phyloP scores from a whole-genome alignment of 1,284 basidiomycete species.

The Marasmius tenuissimus region DNA sequence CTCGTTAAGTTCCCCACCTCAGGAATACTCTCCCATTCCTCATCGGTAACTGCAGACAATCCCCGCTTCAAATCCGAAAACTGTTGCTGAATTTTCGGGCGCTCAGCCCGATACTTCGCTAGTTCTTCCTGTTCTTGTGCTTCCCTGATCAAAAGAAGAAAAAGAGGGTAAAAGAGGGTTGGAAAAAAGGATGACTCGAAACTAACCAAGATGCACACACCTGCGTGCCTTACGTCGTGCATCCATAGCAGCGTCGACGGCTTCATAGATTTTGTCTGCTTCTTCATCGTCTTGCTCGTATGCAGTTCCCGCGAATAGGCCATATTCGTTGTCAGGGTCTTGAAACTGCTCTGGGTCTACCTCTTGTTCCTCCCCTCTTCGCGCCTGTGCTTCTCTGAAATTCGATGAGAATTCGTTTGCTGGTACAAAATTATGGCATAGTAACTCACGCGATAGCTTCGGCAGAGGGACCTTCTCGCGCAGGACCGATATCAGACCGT shows the following conservation, averaged over 20 bases:
- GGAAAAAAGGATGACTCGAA: conserved; percentile 21
- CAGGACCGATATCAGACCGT: conserved; percentile 97
- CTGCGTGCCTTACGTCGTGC: conserved; percentile 77
- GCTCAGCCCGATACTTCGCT: conserved; percentile 72
- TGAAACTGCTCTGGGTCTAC: conserved; percentile 89
- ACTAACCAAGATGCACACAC: conserved; percentile 57
- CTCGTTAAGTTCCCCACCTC: conserved; percentile 96
- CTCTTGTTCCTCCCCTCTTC: conserved; percentile 84
- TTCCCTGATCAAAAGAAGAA: conserved; percentile 50
- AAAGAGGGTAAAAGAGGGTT: conserved; percentile 29
- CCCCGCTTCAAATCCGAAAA: conserved; percentile 96
- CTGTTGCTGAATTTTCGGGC: conserved; percentile 89
- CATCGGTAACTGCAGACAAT: conserved; percentile 82
- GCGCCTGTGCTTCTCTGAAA: conserved; percentile 74
- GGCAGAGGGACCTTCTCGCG: conserved; percentile 89
- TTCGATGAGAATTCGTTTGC: too few species aligned
- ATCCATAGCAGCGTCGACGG: conserved; percentile 91
- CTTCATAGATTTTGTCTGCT: conserved; percentile 93
- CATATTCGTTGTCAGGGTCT: conserved; percentile 97
- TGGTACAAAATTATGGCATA: neutral
- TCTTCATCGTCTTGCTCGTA: conserved; percentile 99
- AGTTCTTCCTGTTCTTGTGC: conserved; percentile 74
- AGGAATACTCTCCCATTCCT: conserved; percentile 93
- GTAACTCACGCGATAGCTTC: conserved; percentile 78
- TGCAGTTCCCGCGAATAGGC: conserved; percentile 92